Evolutionary conservation across 352 stramenopile genomes (phyloP).

Genomic region (Pythium folliculosum): DNA sequence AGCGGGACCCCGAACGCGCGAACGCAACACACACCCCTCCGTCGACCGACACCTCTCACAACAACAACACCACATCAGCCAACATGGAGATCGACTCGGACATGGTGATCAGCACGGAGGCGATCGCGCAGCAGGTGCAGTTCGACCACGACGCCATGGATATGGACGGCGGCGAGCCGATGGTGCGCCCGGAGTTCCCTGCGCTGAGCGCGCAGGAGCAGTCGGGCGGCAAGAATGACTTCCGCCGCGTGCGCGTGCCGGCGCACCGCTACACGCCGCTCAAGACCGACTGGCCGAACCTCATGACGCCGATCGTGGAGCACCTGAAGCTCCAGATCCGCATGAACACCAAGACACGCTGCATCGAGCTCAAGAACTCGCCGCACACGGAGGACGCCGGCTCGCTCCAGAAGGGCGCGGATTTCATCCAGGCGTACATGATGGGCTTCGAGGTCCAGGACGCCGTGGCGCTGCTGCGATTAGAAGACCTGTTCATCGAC

Average conservation of each 20-base stretch:
- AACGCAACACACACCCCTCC: not conserved
- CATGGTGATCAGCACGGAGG: slow-evolving; percentile 55
- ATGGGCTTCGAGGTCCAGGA: slow-evolving; percentile 99
- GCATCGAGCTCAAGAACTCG: slow-evolving; percentile 97
- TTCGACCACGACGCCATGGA: slow-evolving; percentile 54
- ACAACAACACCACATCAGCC: slow-evolving; percentile 1
- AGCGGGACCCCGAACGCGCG: not conserved
- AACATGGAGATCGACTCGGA: slow-evolving; percentile 79
- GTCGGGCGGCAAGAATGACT: slow-evolving; percentile 92
- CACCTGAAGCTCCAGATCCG: slow-evolving; percentile 98
- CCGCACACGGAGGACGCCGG: slow-evolving; percentile 92
- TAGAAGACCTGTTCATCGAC: slow-evolving; percentile 99
- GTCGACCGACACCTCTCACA: too few relatives aligned
- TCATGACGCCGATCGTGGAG: slow-evolving; percentile 98
- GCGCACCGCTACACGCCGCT: slow-evolving; percentile 98
- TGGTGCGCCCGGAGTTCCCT: slow-evolving; percentile 67
- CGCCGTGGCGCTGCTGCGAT: slow-evolving; percentile 95
- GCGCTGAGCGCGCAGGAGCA: slow-evolving; percentile 76
- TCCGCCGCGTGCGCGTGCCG: slow-evolving; percentile 95
- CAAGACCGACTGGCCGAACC: slow-evolving; percentile 98
- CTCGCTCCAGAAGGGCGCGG: slow-evolving; percentile 95
- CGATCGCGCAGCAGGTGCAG: slow-evolving; percentile 58
- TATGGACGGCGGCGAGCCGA: slow-evolving; percentile 47
- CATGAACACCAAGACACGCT: slow-evolving; percentile 99
- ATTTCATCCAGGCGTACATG: slow-evolving; percentile 99